Evolutionary conservation across 2,329 filamentous ascomycete genomes (phyloP), one percentile per base, ranked within the genome.

Genomic region (Aspergillus pseudotamarii): DNA sequence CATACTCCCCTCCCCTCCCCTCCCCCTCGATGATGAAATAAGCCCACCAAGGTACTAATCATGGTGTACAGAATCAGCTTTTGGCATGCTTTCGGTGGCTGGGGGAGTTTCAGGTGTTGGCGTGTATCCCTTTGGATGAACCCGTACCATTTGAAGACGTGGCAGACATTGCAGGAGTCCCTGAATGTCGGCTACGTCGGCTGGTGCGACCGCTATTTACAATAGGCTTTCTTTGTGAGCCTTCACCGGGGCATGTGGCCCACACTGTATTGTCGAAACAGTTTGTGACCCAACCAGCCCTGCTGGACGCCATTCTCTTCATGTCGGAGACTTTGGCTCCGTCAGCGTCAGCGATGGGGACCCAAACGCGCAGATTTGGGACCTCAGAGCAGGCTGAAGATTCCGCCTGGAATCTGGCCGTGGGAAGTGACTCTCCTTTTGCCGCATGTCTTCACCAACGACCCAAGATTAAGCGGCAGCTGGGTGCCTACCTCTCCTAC

Each of bases 11-110:
- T n/a, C 12, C 34, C 34, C 1, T 14, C 32, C 11, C 34, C 12
- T 12, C 11, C 32, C 32, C 32, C 34, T 36, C 34, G 14, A 5
- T 36, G 34, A 36, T 16, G 12, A 36, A 5, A 36, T 36, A 36
- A 14, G 1, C 34, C 34, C 34, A 6, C 5, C 4, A 36, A 14
- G 34, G 12, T 36, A 11, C 38, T 43, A 43, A 43, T 43, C 19
- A 8, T 16, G 21, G 0, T 11, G 19, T 26, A 58, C 72, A 79
- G 65, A 48, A 26, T 16, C 21, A 48, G 21, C 50, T 79, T 3
- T 72, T 80, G 14, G 75, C 77, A 3, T 81, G 79, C 55, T 62
- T 82, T 8, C 74, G 75, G 63, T 83, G 80, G 81, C 72, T 83
- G 16, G 77, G 74, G 6, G 77, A 83, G 14, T 80, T 80, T 62